Conservation (phyloP, 371 early-diverging fungal genomes). For the Haplosporangium sp. region DNA sequence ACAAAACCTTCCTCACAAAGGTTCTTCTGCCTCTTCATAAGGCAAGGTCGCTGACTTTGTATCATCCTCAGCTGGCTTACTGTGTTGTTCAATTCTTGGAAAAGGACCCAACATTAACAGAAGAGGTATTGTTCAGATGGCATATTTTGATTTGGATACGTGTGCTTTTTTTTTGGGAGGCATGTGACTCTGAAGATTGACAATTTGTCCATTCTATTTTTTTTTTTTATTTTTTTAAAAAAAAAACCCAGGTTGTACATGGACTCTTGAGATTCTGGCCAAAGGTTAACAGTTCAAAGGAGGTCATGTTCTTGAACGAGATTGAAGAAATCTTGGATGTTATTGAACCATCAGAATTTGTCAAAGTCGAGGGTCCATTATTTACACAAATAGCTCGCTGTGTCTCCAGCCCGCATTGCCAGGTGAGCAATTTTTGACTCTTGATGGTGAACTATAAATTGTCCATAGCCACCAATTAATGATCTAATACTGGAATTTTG, state of each 20-base stretch:
- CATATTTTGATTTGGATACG: no score
- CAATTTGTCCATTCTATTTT: background rate
- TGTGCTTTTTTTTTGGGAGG: no score
- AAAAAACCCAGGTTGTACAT: conserved; percentile 75
- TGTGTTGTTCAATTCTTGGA: conserved; percentile 98
- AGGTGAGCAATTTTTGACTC: conserved; percentile 63
- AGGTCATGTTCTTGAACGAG: conserved; percentile 97
- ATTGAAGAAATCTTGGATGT: conserved; percentile 97
- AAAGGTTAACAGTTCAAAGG: conserved; percentile 97
- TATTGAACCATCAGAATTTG: conserved; percentile 89
- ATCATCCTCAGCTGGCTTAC: conserved; percentile 96
- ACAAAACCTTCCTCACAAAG: conserved; percentile 91
- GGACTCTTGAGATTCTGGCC: conserved; percentile 96
- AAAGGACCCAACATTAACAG: conserved; percentile 93
- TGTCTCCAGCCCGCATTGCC: conserved; percentile 96
- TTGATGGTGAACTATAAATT: no score
- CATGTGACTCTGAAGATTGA: background rate
- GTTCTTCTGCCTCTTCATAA: conserved; percentile 97
- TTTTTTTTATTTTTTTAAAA: no score
- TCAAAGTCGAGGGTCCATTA: conserved; percentile 86
- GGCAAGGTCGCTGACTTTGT: conserved; percentile 86
- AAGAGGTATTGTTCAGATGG: conserved; percentile 66
- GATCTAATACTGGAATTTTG: background rate
- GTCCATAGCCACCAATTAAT: no score
- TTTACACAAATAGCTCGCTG: conserved; percentile 92